Evolutionary conservation across 371 early-diverging fungal species (phyloP), one percentile per base, ranked within the genome.

Genomic region (Lichtheimia hyalospora): DNA sequence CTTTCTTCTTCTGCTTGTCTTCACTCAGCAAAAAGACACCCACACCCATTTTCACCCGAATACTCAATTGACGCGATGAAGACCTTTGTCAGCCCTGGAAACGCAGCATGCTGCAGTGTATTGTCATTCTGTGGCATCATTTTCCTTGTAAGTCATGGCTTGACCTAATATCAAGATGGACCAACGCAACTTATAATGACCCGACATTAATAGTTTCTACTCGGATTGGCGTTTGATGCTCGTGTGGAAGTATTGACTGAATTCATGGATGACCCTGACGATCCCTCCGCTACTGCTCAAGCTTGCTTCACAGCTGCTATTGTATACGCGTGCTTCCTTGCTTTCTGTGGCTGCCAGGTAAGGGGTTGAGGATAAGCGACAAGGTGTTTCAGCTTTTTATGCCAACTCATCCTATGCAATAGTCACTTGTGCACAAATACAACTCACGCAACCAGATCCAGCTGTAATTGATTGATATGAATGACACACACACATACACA

Each of bases 331-430:
- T 86, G 77, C 54, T 84, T 89, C 74, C 79, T 89, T 49, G 74
- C 74, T 46, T 85, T 85, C 71, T 86, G 87, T 69, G 77, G 80
- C 57, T 87, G 87, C 64, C 90, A 88, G 79, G 83, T 85, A 81
- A 62, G 52, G 53, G 20, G 44, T 6, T 34, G 10, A 34, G 27
- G 27, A 27, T 27, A 27, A 27, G 4, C 34, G 6, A 34, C 40
- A 28, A 48, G 21, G 12, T 20, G 15, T 24, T 16, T 16, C 15
- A 53, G 21, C 14, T 27, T 21, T n/a, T 25, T n/a, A 52, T 3
- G 16, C 15, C 7, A 46, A 28, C 39, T 8, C 21, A 46, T 46
- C 46, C 21, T 16, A 16, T 5, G 21, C 1, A 40, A 14, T 63
- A 78, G 79, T 41, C 66, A 27, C 68, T 79, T 56, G 76, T 79